Evolutionary conservation across 2,329 filamentous ascomycete genomes (phyloP), one percentile per base, ranked within the genome.

Genomic region (Alternaria panax): DNA sequence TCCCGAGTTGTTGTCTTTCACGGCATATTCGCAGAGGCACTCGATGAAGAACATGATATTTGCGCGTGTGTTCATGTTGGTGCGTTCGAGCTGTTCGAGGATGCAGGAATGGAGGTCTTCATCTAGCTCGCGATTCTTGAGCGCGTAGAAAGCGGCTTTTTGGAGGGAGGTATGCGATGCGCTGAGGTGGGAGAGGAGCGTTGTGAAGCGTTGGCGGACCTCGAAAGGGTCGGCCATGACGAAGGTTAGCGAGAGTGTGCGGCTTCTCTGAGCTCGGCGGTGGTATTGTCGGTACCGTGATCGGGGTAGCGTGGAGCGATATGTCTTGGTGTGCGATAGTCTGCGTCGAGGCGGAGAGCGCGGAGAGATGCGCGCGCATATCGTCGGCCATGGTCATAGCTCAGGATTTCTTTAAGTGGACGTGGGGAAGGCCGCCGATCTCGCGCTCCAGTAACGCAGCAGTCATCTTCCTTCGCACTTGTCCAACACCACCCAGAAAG

Each of bases 11-110:
- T 88, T 87, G 66, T 92, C 91, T 66, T 88, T 90, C 63, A 87
- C 85, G 22, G 92, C 91, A 80, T 92, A 85, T 75, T 98, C 94
- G 75, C 96, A 91, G 68, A 99, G 92, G 69, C 94, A 91, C 74
- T 98, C 94, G 74, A 99, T 90, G 79, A 99, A 99, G 80, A 96
- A 99, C 91, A 99, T 96, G 78, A 99, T 98, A 77, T 99, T 99
- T 59, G 95, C 96, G 61, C 94, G 87, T 51, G 90, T 96, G 80
- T 99, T 99, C 91, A 99, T 96, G 67, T 92, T 94, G 68, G 92
- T 96, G 87, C 88, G 86, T 79, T 98, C 94, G 28, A 99, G 85
- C 79, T 98, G 94, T 80, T 99, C 95, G 42, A 99, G 81, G 71
- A 99, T 98, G 80, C 96, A 99, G 20, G 92, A 96, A 79, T 99